Evolutionary conservation across 2,329 filamentous ascomycete species (phyloP), one percentile per base, ranked within the genome.

Genomic region (Emergomyces africanus): DNA sequence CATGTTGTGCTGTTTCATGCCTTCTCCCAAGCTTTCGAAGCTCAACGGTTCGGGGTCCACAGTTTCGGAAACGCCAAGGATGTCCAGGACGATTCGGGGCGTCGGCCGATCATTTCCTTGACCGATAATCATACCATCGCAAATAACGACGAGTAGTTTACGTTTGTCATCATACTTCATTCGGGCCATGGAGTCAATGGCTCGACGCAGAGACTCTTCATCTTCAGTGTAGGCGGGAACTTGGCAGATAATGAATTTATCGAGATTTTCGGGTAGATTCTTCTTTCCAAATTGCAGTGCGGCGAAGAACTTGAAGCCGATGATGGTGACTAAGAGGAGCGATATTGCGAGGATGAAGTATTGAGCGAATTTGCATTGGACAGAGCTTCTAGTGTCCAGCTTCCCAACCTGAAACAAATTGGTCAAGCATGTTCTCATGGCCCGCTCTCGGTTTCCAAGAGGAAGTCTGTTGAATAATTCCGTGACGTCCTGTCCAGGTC

Each of bases 151-250:
- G 30, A 99, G 79, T 14, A 99, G 81, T 78, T 99, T 99, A 69
- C 94, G 89, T 78, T 99, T 99, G 71, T 99, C 92, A 68, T 99
- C 94, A 70, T 99, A 99, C 65, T 85, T 86, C 90, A 96, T 96
- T 62, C 90, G 83, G 33, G 94, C 91, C 61, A 90, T 88, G 0
- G 94, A 99, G 72, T 99, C 94, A 67, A 99, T 96, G 61, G 94
- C 94, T 79, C 92, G 91, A 59, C 94, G 90, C 30, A 99, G 81
- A 41, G 92, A 97, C 0, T 99, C 95, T 72, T 99, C 95, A 70
- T 97, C 94, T 78, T 99, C 94, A 0, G 94, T 99, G 69, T 99
- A 99, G 1, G 90, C 94, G 0, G 94, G 94, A 61, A 99, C 92
- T 73, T 96, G 95, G 70, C 90, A 95, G 74, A 99, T 96, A 71